These are phyloP conservation scores for Simmondsia chinensis DNA, from an alignment of 148 eudicot species.

Conservation along the genomic window DNA sequence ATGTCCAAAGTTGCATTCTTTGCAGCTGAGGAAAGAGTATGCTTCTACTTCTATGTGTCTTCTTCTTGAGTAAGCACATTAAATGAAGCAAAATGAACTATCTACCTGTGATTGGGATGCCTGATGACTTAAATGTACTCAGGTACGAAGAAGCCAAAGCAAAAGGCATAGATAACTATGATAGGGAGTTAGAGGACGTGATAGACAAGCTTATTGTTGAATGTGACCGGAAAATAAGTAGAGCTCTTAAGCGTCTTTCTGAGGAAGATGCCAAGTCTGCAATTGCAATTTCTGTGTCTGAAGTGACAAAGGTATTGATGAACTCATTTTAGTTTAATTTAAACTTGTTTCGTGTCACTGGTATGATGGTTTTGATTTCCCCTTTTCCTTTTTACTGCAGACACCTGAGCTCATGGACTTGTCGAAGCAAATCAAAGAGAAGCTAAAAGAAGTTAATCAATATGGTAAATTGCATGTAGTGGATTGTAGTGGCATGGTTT, in stretches of 20 bases:
- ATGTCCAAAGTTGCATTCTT: conserved; percentile 90
- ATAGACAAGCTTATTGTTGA: conserved; percentile 93
- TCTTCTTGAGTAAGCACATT: no score
- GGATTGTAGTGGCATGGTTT: not conserved
- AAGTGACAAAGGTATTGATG: conserved; percentile 67
- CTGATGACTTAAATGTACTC: conserved; percentile 36
- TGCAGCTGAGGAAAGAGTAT: conserved; percentile 98
- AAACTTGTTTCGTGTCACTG: not conserved
- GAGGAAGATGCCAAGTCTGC: conserved; percentile 99
- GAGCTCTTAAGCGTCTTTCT: conserved; percentile 91
- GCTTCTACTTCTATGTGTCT: conserved; percentile 24
- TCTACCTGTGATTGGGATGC: no score
- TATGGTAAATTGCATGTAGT: conserved; percentile 39
- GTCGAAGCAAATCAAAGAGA: conserved; percentile 75
- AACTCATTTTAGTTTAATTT: not conserved
- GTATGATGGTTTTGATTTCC: not conserved
- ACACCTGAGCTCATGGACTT: conserved; percentile 68
- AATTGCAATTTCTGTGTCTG: conserved; percentile 85
- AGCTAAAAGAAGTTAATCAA: conserved; percentile 73
- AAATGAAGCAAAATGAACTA: no score
- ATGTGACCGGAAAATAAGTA: conserved; percentile 80
- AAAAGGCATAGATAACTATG: conserved; percentile 71
- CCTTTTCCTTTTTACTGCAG: conserved; percentile 22
- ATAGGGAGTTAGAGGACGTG: conserved; percentile 86
- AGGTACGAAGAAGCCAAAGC: conserved; percentile 88